Evolutionary conservation across 805 yeast species (phyloP), one percentile per base, ranked within the genome.

Genomic region (Aciculoconidium aculeatum): DNA sequence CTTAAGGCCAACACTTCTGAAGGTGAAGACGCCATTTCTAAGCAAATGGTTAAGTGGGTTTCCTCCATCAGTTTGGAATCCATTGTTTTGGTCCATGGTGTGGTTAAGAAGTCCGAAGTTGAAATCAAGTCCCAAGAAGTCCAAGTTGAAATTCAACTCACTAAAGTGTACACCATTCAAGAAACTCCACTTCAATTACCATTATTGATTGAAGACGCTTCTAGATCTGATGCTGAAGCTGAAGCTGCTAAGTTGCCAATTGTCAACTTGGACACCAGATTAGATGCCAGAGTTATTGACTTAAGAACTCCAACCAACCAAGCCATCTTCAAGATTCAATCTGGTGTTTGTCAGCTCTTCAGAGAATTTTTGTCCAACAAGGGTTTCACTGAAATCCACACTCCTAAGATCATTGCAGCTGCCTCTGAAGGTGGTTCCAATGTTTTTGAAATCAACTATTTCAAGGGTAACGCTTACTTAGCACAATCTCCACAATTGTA

Each of bases 401-500:
- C 96, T 8, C 99, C 99, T 39, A 92, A 92, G 66, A 68, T 92
- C 46, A 74, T 90, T 51, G 95, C 94, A 45, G 86, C 97, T 22
- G 83, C 98, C 22, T 82, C 95, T 38, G 99, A 92, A 70, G 96
- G 97, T 61, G 99, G 99, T 44, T 76, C 97, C 35, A 90, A 86
- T 58, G 97, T 92, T 27, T 92, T 92, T 63, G 94, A 87, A 62
- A 82, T 92, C 36, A 69, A 82, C 24, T 92, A 92, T 64, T 92
- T 92, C 75, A 90, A 90, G 58, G 77, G 86, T 39, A 78, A 80
- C 39, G 97, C 97, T 5, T 92, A 73, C 60, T 67, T 92, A 55
- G 98, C 99, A 11, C 99, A 92, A 69, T 85, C 96, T 22, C 99
- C 99, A 28, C 99, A 92, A 70, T 74, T 92, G 45, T 85, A 92